Evolutionary conservation across 2,329 filamentous ascomycete species (phyloP).

Genomic region (Salinomyces thailandicus): DNA sequence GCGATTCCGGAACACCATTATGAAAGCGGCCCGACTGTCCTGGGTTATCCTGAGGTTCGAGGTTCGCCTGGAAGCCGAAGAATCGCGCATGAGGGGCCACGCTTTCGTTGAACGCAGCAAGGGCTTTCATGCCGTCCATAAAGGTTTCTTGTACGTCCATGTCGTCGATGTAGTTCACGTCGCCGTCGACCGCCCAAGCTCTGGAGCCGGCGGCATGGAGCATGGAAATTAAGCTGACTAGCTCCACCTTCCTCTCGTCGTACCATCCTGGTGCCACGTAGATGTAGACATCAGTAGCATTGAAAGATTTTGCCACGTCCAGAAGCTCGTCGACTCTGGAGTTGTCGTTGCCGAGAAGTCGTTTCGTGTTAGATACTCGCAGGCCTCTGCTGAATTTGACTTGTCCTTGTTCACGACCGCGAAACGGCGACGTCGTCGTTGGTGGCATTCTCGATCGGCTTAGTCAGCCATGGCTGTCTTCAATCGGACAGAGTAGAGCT

Average conservation of each 20-base stretch:
- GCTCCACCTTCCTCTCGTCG: neutral
- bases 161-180: conserved; percentile 5
- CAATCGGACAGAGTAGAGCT: too few relatives aligned
- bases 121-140: conserved; percentile 3
- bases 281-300: conserved; percentile 7
- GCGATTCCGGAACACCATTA: conserved; percentile 6
- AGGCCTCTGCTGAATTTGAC: too few relatives aligned
- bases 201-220: conserved; percentile 2
- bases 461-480: too few relatives aligned
- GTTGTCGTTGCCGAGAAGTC: conserved; percentile 1
- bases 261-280: conserved; percentile 7
- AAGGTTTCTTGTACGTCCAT: conserved; percentile 2
- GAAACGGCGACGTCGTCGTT: too few relatives aligned
- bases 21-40: conserved; percentile 3
- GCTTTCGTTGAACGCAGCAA: conserved; percentile 7
- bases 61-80: conserved; percentile 8
- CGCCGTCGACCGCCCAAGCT: conserved; percentile 10
- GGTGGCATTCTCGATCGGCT: too few relatives aligned
- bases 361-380: conserved; percentile 7
- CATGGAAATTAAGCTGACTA: conserved; percentile 2
- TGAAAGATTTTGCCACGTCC: neutral
- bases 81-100: conserved; percentile 6
- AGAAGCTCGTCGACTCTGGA: conserved; percentile 2
- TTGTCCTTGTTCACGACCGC: too few relatives aligned
- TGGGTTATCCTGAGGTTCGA: conserved; percentile 6